phyloP scores from a whole-genome alignment of 495 filamentous ascomycete species.

The Cudoniella acicularis region DNA sequence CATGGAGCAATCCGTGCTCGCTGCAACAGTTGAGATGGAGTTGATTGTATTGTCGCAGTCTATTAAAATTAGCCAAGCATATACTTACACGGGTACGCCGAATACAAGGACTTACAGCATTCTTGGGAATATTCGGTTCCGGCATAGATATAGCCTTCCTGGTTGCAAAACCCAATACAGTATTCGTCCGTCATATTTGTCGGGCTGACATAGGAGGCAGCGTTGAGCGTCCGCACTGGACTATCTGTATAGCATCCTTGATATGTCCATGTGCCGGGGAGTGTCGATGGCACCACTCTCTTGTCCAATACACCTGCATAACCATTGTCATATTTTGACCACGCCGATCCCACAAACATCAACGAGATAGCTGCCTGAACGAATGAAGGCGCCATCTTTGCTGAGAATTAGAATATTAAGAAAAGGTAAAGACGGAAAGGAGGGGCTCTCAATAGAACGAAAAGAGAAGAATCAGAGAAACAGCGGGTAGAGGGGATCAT shows the following conservation, averaged over 20 bases:
- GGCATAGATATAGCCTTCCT: constrained; percentile 33
- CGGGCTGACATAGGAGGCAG: not conserved
- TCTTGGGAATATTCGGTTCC: constrained; percentile 35
- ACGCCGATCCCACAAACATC: constrained; percentile 1
- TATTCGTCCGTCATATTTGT: constrained; percentile 36
- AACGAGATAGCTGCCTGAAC: constrained; percentile 3
- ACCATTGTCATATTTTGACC: not conserved
- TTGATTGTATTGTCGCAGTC: constrained; percentile 18
- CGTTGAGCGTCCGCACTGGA: constrained; percentile 2
- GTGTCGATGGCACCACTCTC: constrained; percentile 10
- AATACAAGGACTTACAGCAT: constrained; percentile 16
- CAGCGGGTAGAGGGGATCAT: not conserved
- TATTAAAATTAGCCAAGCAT: not conserved
- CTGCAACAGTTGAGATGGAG: not conserved
- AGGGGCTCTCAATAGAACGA: not conserved
- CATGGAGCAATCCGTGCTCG: constrained; percentile 22
- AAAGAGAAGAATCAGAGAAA: not conserved
- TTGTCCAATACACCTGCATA: constrained; percentile 1
- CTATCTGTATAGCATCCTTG: constrained; percentile 22
- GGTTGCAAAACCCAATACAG: constrained; percentile 36
- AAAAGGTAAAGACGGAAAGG: not conserved
- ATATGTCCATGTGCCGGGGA: constrained; percentile 23
- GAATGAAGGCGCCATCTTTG: constrained; percentile 7
- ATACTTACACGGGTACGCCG: not conserved
- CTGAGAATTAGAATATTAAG: not conserved